Base-by-base conservation (phyloP, 495 filamentous ascomycete genomes). In the Darksidea phi region DNA sequence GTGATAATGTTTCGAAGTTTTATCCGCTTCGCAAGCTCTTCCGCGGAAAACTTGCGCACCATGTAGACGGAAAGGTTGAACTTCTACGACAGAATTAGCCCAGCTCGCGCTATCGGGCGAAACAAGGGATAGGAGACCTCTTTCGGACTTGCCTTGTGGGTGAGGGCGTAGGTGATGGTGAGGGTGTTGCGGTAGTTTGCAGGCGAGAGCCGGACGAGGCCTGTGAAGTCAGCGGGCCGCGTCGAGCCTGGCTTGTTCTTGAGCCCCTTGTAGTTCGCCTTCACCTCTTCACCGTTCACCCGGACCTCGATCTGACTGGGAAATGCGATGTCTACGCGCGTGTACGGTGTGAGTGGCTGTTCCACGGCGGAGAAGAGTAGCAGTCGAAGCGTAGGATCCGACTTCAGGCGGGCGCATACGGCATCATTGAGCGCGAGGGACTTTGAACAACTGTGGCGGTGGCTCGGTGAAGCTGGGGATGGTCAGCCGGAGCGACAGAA, bases 211-310 rank as follows among this genome's bases (percentile, higher is more conserved):
- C 90, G 88, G 20, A 95, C 74, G 60, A 83, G 80, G 59, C 78
- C 77, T 13, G 94, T 97, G 43, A 98, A 86, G 74, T 98, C 94
- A 17, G 88, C 91, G 6, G 94, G 94, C 53, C 88, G 83, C 28
- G 94, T 97, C 26, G 94, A 93, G 23, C 94, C 94, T 8, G 94
- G 88, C 69, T 91, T 93, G 71, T 95, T 96, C 72, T 98, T 98
- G 52, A 98, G 75, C 2, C 94, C 94, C 58, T 92, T 88, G 48
- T 94, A 80, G 68, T 96, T 97, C 12, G 86, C 84, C 68, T 94
- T 95, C 59, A 95, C 79, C 48, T 95, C 89, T 32, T 87, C 88
- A 23, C 85, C 81, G 67, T 97, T 97, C 37, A 95, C 85, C 70
- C 91, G 92, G 46, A 98, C 77, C 72, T 97, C 94, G 21, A 92